Base-by-base conservation (phyloP, 2,329 filamentous ascomycete species). In the Xenoacremonium recifei region DNA sequence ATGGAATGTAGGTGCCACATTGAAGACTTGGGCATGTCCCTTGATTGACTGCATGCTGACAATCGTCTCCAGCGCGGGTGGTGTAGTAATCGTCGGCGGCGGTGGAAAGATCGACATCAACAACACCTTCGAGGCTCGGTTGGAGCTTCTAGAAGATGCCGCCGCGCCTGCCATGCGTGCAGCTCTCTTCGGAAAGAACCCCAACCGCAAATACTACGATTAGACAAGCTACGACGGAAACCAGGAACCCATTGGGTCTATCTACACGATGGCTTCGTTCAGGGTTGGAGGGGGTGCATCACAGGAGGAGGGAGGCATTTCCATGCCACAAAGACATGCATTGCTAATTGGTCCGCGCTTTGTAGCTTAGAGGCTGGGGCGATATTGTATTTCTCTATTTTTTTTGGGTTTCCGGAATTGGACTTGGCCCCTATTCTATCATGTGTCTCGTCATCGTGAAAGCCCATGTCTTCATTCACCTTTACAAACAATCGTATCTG, bases 41-140 rank as follows among this genome's bases (percentile, higher is more conserved):
- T 9, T 6, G 11, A 12, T 19, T 4, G 13, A 18, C 19, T 18
- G n/a, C 17, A 4, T 27, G 39, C 59, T 65, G 48, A 65, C 57
- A 10, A n/a, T n/a, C 17, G 20, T 18, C 25, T 37, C 48, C 55
- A 97, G 93, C 60, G 78, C 90, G 46, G 93, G 93, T 47, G 93
- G 93, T 58, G 77, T 95, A 44, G 66, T 80, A 44, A 82, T 99
- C 52, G 70, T 95, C 41, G 89, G 91, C 51, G 85, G 87, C 54
- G 77, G 77, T 52, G 93, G 93, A 65, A 96, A 92, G 78, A 97
- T 99, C 65, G 90, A 96, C 60, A 92, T 99, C 68, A 91, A 96
- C 80, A 97, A 99, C 76, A 97, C 93, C 41, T 87, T 97, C 56
- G 93, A 97, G 65, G 87, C 95, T 64, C 84, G 93, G 54, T 76